Evolutionary conservation across 306 rosid genomes (phyloP), one percentile per base, ranked within the genome.

Genomic region (Adenanthera pavonina): DNA sequence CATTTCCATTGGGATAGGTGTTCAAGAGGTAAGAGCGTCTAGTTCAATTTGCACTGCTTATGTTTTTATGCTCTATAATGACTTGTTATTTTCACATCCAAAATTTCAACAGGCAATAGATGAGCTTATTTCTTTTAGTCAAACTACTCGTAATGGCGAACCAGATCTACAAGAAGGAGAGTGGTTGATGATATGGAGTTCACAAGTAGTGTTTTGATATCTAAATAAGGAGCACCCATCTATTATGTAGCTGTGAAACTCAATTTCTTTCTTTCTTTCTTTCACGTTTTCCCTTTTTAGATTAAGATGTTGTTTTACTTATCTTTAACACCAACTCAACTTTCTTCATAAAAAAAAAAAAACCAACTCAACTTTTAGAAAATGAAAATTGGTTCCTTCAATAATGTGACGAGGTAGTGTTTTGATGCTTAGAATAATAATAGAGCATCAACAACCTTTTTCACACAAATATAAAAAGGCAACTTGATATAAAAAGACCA

Each of bases 161-260:
- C 80, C 81, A 30, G 93, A 92, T 79, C 91, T 93, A 75, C 83
- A 85, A 61, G 98, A 90, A 81, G 99, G 99, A 20, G 97, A 93
- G 77, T 93, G 99, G 98, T 85, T 85, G 79, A 88, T 95, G 98
- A 44, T 90, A 73, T 95, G 99, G 99, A 95, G 97, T 85, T 92
- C 99, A 43, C 98, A 95, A 97, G 99, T 95, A 86, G 82, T 38
- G 65, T 40, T 72, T 9, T 54, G 52, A 67, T 47, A 72, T 78
- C 61, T 69, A 40, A 74, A 59, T 10, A 9, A 30, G 59, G 25
- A 78, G 57, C 72, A 30, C 36, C 12, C 20, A 38, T 40, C 13
- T 56, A 13, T 41, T 19, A 0, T 19, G 54, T n/a, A 19, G 69
- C 57, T 57, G 54, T 75, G 69, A 3, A 20, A 43, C 54, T 48